These are phyloP conservation scores for Allomyces arbusculus DNA, from an alignment of 192 early-diverging fungal genomes.

Conservation along the genomic window DNA sequence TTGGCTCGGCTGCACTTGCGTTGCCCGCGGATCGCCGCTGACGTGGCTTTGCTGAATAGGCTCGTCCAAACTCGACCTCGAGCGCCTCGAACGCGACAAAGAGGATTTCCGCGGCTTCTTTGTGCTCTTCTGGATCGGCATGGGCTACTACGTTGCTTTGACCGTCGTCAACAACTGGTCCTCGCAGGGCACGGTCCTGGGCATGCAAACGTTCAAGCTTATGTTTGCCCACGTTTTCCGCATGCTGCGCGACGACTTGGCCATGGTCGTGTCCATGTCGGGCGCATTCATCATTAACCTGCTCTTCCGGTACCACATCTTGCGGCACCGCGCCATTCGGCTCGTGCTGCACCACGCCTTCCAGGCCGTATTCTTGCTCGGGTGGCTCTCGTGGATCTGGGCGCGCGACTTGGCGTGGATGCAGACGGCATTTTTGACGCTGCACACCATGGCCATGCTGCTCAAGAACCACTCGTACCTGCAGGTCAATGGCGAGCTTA, in stretches of 20 bases:
- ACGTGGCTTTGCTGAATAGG: neutral
- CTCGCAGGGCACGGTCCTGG: conserved; percentile 26
- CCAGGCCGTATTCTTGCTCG: conserved; percentile 25
- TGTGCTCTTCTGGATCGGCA: conserved; percentile 63
- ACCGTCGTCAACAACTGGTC: conserved; percentile 34
- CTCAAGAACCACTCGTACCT: conserved; percentile 96
- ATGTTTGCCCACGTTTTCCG: conserved; percentile 40
- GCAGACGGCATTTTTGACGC: conserved; percentile 63
- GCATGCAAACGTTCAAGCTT: conserved; percentile 24
- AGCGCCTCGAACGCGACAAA: neutral
- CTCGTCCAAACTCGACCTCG: neutral
- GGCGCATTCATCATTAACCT: conserved; percentile 24
- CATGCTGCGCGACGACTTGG: conserved; percentile 49
- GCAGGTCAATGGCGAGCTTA: conserved; percentile 49
- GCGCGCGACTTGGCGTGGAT: conserved; percentile 69
- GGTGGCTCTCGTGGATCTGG: conserved; percentile 33
- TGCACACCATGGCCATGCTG: conserved; percentile 78
- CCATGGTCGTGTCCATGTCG: conserved; percentile 42
- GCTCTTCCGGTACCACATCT: neutral
- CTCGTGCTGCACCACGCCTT: conserved; percentile 27
- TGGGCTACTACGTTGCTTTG: conserved; percentile 45
- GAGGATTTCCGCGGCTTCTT: conserved; percentile 40
- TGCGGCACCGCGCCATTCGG: conserved; percentile 28
- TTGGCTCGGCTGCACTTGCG: neutral
- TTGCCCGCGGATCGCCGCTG: too few species aligned